Evolutionary conservation across 2,329 filamentous ascomycete genomes (phyloP).

Genomic region (Penicillium sp.): DNA sequence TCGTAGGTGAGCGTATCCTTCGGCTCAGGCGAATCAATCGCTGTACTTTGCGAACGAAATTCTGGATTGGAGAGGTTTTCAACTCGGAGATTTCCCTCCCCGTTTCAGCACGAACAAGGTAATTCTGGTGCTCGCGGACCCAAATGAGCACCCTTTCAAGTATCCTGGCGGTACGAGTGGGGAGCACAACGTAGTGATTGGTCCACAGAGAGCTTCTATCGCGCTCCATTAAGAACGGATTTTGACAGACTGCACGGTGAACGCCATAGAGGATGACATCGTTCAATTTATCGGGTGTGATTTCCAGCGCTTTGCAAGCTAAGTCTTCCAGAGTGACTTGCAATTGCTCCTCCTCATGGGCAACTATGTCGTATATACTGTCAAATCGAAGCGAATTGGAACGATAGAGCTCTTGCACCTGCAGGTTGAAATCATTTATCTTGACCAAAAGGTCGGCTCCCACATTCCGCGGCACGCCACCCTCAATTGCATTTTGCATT

Average conservation of each 20-base stretch:
- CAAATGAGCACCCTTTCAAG: slow-evolving; percentile 59
- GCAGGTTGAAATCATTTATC: slow-evolving; percentile 40
- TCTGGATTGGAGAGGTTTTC: slow-evolving; percentile 44
- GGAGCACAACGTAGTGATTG: slow-evolving; percentile 54
- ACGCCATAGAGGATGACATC: slow-evolving; percentile 41
- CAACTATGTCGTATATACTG: slow-evolving; percentile 43
- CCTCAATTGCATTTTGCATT: slow-evolving; percentile 45
- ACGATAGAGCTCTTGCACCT: slow-evolving; percentile 41
- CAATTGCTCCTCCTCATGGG: slow-evolving; percentile 41
- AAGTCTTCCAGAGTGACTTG: slow-evolving; percentile 45
- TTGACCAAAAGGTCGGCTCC: slow-evolving; percentile 42
- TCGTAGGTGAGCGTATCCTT: slow-evolving; percentile 48
- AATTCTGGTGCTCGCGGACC: slow-evolving; percentile 58
- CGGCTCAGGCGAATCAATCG: slow-evolving; percentile 48
- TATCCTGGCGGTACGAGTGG: slow-evolving; percentile 54
- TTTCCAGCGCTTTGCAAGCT: slow-evolving; percentile 38
- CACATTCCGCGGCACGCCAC: slow-evolving; percentile 46
- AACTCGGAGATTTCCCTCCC: slow-evolving; percentile 30
- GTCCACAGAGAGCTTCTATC: slow-evolving; percentile 41
- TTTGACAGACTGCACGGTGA: slow-evolving; percentile 37
- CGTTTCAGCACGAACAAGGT: slow-evolving; percentile 34
- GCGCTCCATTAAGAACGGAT: slow-evolving; percentile 41
- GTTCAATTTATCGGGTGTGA: slow-evolving; percentile 35
- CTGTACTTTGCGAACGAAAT: slow-evolving; percentile 52
- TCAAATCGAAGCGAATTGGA: slow-evolving; percentile 41